Conservation (phyloP, 192 early-diverging fungal genomes). For the Linnemannia hyalina region DNA sequence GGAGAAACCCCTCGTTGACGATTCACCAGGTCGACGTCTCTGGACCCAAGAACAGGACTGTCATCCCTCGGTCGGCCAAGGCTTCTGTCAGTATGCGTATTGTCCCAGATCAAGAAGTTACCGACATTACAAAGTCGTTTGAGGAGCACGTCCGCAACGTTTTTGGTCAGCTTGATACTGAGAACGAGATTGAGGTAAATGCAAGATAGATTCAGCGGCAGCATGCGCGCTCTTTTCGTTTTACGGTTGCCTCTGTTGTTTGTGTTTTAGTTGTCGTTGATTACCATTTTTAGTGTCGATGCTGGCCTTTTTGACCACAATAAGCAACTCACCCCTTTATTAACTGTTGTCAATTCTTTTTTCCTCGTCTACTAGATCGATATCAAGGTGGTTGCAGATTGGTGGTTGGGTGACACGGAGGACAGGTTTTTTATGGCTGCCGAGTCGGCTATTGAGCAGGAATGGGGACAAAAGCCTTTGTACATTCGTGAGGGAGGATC, state of each 20-base stretch:
- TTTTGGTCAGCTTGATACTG: conserved; percentile 64
- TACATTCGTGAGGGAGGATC: conserved; percentile 86
- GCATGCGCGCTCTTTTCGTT: not conserved
- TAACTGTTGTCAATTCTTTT: conserved; percentile 16
- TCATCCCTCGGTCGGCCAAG: conserved; percentile 77
- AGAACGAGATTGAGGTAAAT: conserved; percentile 60
- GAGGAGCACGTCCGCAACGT: conserved; percentile 63
- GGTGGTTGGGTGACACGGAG: conserved; percentile 82
- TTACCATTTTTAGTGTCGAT: conserved; percentile 11
- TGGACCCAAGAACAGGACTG: conserved; percentile 74
- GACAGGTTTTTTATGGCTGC: conserved; percentile 78
- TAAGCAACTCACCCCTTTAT: not conserved
- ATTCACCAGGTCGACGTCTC: conserved; percentile 85
- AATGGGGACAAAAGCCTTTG: conserved; percentile 73
- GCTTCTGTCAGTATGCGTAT: conserved; percentile 81
- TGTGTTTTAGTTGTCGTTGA: not conserved
- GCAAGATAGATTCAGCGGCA: not conserved
- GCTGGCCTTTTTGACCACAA: not conserved
- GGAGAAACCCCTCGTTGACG: conserved; percentile 80
- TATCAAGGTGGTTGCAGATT: conserved; percentile 75
- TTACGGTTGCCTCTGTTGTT: not conserved
- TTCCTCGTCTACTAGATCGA: conserved; percentile 60
- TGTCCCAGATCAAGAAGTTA: conserved; percentile 79
- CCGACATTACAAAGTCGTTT: conserved; percentile 72
- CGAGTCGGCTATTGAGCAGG: conserved; percentile 70